Conservation (phyloP, 1,139 yeast genomes). For the Hyphopichia pseudoburtonii region DNA sequence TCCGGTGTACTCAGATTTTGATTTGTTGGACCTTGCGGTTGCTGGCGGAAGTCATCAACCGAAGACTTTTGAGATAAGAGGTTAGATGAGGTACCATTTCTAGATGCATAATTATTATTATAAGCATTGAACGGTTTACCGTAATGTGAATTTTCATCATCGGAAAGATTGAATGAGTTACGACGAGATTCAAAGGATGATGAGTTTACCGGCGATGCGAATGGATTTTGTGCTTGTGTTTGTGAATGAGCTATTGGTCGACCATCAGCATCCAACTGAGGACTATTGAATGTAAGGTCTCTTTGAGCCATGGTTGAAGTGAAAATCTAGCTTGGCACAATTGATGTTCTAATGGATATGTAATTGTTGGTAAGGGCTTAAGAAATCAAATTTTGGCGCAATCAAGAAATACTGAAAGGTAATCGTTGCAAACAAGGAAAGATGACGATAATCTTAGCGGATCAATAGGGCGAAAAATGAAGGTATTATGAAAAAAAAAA, state of each 20-base stretch:
- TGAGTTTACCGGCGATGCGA: slow-evolving; percentile 23
- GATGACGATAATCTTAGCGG: too few relatives aligned
- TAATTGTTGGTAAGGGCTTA: too few relatives aligned
- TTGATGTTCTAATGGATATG: too few relatives aligned
- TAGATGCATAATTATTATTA: slow-evolving; percentile 40
- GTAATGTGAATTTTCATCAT: slow-evolving; percentile 26
- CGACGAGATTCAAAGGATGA: slow-evolving; percentile 26
- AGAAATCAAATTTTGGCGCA: too few relatives aligned
- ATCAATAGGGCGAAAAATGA: too few relatives aligned
- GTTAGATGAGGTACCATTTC: slow-evolving; percentile 44
- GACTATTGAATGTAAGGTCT: slow-evolving; percentile 35
- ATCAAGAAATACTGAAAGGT: too few relatives aligned
- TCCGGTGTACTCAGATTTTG: slow-evolving; percentile 2
- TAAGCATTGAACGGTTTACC: slow-evolving; percentile 45
- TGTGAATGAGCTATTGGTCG: slow-evolving; percentile 2
- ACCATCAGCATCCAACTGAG: slow-evolving; percentile 10
- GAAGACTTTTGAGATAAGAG: slow-evolving; percentile 30
- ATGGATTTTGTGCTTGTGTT: slow-evolving; percentile 19
- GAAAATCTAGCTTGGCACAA: too few relatives aligned
- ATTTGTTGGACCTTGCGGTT: slow-evolving; percentile 4
- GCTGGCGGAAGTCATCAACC: slow-evolving; percentile 19
- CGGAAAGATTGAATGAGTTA: slow-evolving; percentile 18
- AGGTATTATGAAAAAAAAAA: too few relatives aligned
- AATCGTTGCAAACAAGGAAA: too few relatives aligned
- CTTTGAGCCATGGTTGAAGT: slow-evolving; percentile 31